Conservation (phyloP, 169 alveolate species). For the Pseudocohnilembus persalinus region DNA sequence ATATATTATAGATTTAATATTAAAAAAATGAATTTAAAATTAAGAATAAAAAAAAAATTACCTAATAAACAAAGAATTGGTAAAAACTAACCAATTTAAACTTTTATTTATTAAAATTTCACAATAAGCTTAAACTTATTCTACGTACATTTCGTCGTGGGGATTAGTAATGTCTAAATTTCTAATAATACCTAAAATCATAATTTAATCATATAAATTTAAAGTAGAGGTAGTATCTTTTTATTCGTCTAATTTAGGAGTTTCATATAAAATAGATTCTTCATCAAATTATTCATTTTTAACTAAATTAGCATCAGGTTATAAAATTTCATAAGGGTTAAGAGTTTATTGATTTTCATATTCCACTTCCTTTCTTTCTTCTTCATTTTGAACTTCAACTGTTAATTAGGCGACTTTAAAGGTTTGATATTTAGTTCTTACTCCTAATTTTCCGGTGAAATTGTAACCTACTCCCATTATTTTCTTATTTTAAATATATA, state of each 20-base stretch:
- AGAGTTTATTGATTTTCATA: neutral
- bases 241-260: conserved; percentile 62
- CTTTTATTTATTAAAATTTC: conserved; percentile 66
- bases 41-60: too few relatives aligned
- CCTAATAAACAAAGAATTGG: conserved; percentile 66
- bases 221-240: conserved; percentile 48
- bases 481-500: neutral
- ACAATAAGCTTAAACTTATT: conserved; percentile 68
- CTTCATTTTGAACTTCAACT: conserved; percentile 50
- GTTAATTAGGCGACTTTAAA: conserved; percentile 71
- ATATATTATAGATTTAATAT: too few relatives aligned
- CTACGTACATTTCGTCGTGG: conserved; percentile 74
- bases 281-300: conserved; percentile 51
- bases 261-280: conserved; percentile 75
- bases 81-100: conserved; percentile 71
- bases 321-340: neutral
- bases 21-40: too few relatives aligned
- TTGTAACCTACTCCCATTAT: conserved; percentile 61
- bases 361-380: conserved; percentile 38
- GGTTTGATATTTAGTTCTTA: conserved; percentile 77
- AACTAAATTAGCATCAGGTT: conserved; percentile 21
- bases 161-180: conserved; percentile 62
- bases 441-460: conserved; percentile 81
- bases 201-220: conserved; percentile 67
- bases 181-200: conserved; percentile 65